phyloP scores from a whole-genome alignment of 177 flowering plant genomes.

The Telopea speciosissima region DNA sequence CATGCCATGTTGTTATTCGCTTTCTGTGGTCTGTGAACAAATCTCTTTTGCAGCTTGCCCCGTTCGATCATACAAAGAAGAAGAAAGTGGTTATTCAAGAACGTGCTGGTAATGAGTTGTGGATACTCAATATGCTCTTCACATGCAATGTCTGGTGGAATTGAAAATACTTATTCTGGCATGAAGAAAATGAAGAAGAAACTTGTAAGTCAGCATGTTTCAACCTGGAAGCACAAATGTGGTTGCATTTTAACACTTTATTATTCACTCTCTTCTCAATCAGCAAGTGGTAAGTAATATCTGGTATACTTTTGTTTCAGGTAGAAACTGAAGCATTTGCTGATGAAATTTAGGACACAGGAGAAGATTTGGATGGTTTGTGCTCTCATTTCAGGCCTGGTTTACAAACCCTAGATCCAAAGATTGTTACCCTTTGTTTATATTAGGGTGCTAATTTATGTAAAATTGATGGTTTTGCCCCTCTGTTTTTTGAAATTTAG shows the following conservation, averaged over 20 bases:
- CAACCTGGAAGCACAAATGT: background rate
- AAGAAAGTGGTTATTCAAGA: slow-evolving; percentile 77
- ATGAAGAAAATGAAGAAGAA: slow-evolving; percentile 96
- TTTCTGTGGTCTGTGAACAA: background rate
- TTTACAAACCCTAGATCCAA: background rate
- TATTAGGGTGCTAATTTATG: slow-evolving; percentile 16
- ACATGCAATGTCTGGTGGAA: slow-evolving; percentile 66
- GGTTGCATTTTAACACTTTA: too few species aligned
- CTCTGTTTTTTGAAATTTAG: background rate
- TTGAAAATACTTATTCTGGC: slow-evolving; percentile 61
- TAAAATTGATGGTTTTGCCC: too few species aligned
- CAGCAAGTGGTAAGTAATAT: background rate
- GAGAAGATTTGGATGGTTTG: slow-evolving; percentile 55
- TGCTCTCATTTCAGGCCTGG: background rate
- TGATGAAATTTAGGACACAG: slow-evolving; percentile 50
- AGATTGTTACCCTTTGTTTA: too few species aligned
- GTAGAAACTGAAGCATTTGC: slow-evolving; percentile 47
- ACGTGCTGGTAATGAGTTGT: slow-evolving; percentile 38
- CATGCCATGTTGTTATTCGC: background rate
- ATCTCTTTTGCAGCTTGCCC: slow-evolving; percentile 46
- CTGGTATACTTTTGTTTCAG: slow-evolving; percentile 27
- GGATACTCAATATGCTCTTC: background rate
- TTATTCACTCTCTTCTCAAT: background rate
- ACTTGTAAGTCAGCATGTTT: slow-evolving; percentile 42
- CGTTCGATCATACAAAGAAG: slow-evolving; percentile 94